Evolutionary conservation across 2,329 filamentous ascomycete species (phyloP), one percentile per base, ranked within the genome.

Genomic region (Neofusicoccum parvum): DNA sequence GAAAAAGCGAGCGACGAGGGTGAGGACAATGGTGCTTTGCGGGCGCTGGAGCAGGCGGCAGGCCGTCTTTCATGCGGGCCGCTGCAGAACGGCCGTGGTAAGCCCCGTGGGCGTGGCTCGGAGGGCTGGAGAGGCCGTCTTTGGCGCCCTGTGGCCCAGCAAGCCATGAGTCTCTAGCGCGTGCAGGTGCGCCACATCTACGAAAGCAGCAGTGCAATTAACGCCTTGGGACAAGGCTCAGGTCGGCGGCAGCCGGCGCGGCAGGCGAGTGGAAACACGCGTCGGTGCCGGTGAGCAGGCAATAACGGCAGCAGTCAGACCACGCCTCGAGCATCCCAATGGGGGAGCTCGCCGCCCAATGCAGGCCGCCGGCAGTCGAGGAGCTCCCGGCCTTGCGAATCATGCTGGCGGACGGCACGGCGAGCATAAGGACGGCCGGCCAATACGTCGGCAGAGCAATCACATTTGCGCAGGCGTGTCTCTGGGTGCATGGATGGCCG

Each of bases 251-350:
- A 56, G 51, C 37, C 51, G 51, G 51, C 27, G 43, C 56, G 58
- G 54, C 54, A 45, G 6, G 39, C 56, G 56, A 60, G 56, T 60
- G 56, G 56, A 48, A 60, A 60, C 56, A 60, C 56, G 56, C 56
- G 45, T 34, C 15, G 27, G 37, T 32, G 36, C 37, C 37, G 37
- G 37, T 43, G 20, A 56, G 54, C 54, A 34, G 54, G 20, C 54
- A 54, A 54, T 54, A 59, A 46, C 15, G 23, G 12, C 37, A 17
- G n/a, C 54, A 45, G n/a, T 41, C 58, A 49, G n/a, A 27, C 45
- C 43, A 36, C 56, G 20, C 53, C 15, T 14, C 5, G 34, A 3
- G 37, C 37, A 32, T 32, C 54, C 41, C 27, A 17, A 59, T 46
- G 54, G 41, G 54, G 54, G 53, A 43, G 23, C 15, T 3, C 5